Percentiles rank a stretch among this genome's conserved stretches.
Evolutionary conservation across 345 rosid genomes (phyloP).

Genomic region (Fremontodendron californicum): DNA sequence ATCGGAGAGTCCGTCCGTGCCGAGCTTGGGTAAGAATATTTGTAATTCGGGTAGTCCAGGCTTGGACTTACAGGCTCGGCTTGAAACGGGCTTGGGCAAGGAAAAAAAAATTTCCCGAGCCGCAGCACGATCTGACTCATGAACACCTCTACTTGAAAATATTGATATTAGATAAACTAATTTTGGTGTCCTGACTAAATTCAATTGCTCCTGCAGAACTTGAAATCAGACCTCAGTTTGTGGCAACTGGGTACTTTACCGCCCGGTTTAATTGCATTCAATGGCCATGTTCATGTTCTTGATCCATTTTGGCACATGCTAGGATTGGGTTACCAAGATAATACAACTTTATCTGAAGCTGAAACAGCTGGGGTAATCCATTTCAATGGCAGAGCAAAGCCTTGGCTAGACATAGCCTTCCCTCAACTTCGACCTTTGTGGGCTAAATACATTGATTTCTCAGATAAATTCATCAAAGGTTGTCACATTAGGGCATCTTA

Average conservation of each 20-base stretch:
- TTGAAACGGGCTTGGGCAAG: too few species aligned
- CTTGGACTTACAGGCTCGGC: too few species aligned
- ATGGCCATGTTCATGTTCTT: constrained; percentile 71
- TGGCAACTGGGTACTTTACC: constrained; percentile 97
- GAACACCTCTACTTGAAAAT: neutral
- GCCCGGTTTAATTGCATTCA: constrained; percentile 93
- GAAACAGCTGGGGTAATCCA: constrained; percentile 82
- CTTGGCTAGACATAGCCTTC: constrained; percentile 96
- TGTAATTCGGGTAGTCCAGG: too few species aligned
- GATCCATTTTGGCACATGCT: constrained; percentile 99
- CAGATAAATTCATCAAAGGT: constrained; percentile 81
- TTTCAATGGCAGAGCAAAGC: constrained; percentile 97
- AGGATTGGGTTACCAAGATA: constrained; percentile 91
- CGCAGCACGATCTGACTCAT: too few species aligned
- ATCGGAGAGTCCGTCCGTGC: too few species aligned
- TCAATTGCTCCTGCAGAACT: constrained; percentile 54
- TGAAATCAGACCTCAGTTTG: constrained; percentile 89
- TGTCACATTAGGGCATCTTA: constrained; percentile 68
- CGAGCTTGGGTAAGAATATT: too few species aligned
- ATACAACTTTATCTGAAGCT: constrained; percentile 55
- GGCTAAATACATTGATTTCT: constrained; percentile 77
- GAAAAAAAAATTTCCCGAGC: too few species aligned
- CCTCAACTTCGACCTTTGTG: constrained; percentile 78
- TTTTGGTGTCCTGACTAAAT: neutral
- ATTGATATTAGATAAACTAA: neutral